These are phyloP conservation scores for Ilex aquifolium DNA, from an alignment of 257 asterid species.

Conservation along the genomic window DNA sequence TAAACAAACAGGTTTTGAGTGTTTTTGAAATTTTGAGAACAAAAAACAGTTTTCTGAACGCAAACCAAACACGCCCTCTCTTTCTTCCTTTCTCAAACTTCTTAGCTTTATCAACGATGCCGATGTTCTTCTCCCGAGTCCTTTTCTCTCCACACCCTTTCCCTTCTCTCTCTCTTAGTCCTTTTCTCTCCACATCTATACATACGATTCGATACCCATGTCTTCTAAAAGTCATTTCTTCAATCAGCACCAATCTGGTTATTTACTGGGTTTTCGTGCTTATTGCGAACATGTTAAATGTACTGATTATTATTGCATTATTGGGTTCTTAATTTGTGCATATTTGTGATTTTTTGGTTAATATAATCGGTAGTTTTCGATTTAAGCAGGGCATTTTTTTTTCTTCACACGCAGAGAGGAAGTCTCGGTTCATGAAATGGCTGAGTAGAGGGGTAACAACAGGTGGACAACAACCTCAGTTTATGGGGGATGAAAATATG, in stretches of 20 bases:
- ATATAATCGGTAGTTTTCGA: constrained; percentile 10
- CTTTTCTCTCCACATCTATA: constrained; percentile 27
- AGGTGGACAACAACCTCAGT: no score
- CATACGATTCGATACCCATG: constrained; percentile 33
- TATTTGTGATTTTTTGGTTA: neutral
- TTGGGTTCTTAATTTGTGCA: no score
- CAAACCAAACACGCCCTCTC: no score
- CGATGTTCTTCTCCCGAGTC: no score
- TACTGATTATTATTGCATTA: no score
- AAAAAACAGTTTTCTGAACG: no score
- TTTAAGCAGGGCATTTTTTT: constrained; percentile 63
- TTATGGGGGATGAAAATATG: no score
- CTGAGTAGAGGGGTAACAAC: constrained; percentile 31
- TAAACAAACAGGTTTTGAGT: no score
- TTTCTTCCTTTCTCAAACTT: constrained; percentile 76
- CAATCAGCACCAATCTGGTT: neutral
- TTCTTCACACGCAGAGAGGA: constrained; percentile 77
- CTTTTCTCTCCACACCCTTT: neutral
- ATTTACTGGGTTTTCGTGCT: neutral
- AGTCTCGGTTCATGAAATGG: constrained; percentile 87
- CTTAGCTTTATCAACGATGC: no score
- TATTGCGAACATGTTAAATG: neutral
- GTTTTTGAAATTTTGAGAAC: no score
- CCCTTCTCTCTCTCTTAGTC: constrained; percentile 28
- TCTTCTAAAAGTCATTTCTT: constrained; percentile 39